A percentile compares a stretch with the other conserved stretches of the same genome.
Conservation (phyloP, 164 flowering plant species). For the Cinnamomum chago region DNA sequence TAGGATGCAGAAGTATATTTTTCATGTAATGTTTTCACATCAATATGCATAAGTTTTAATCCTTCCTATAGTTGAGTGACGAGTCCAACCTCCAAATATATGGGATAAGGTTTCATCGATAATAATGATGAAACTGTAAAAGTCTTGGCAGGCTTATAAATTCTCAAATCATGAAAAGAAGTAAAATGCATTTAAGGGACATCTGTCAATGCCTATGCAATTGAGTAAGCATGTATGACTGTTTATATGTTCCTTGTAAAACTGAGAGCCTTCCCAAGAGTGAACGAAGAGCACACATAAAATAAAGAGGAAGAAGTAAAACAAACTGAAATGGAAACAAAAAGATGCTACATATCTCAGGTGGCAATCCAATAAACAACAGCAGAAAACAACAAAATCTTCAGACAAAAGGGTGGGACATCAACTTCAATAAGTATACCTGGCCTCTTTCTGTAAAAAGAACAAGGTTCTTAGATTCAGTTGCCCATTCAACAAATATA, state of each 20-base stretch:
- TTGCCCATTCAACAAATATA: constrained; percentile 92
- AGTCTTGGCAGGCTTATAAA: too few species aligned
- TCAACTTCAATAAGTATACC: constrained; percentile 32
- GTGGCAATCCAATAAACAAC: neutral
- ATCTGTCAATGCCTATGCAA: neutral
- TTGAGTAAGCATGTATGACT: neutral
- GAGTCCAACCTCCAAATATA: too few species aligned
- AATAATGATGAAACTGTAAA: too few species aligned
- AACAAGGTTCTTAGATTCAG: constrained; percentile 79
- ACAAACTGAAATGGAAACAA: neutral
- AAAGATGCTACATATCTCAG: neutral
- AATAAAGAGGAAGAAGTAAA: neutral
- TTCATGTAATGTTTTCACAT: too few species aligned
- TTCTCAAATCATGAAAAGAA: neutral
- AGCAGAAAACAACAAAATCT: neutral
- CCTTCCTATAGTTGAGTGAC: too few species aligned
- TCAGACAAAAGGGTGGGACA: neutral
- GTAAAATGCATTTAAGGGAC: neutral
- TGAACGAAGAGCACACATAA: neutral
- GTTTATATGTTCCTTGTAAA: neutral
- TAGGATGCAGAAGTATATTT: too few species aligned
- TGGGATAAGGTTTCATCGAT: too few species aligned
- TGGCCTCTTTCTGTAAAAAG: constrained; percentile 97
- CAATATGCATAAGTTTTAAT: too few species aligned
- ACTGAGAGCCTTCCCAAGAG: neutral